These are phyloP conservation scores for Oxytropis ochrocephala DNA, from an alignment of 306 rosid genomes.

Conservation along the genomic window DNA sequence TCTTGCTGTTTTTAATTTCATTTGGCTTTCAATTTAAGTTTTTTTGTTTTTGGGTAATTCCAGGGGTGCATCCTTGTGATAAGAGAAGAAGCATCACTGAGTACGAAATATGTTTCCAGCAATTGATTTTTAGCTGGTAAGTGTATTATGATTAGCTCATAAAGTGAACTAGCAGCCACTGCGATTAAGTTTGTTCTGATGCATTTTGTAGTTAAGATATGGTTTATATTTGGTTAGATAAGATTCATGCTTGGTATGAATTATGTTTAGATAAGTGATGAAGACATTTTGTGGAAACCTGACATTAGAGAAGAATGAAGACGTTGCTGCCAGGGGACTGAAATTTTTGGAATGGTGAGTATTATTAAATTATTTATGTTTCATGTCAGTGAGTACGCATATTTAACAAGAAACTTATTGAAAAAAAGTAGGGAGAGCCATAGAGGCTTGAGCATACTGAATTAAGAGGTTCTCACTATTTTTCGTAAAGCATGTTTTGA, in stretches of 20 bases:
- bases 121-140: constrained; percentile 76
- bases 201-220: constrained; percentile 8
- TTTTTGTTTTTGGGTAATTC: constrained; percentile 13
- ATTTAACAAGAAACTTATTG: neutral
- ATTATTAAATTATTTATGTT: neutral
- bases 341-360: constrained; percentile 74
- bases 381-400: neutral
- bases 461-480: neutral
- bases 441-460: neutral
- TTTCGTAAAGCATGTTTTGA: neutral
- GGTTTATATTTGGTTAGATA: constrained; percentile 14
- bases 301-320: constrained; percentile 67
- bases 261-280: constrained; percentile 56
- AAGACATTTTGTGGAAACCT: constrained; percentile 74
- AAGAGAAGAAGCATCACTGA: constrained; percentile 78
- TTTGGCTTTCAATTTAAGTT: neutral
- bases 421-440: neutral
- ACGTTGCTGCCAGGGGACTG: constrained; percentile 75
- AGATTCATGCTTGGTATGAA: too few species aligned
- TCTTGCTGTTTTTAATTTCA: neutral
- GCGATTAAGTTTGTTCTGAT: neutral
- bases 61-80: constrained; percentile 92
- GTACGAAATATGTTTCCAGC: constrained; percentile 79
- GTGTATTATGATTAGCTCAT: constrained; percentile 16
- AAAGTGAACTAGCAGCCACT: constrained; percentile 7